phyloP scores from a whole-genome alignment of 2,329 filamentous ascomycete genomes.

The Monilinia fructigena region DNA sequence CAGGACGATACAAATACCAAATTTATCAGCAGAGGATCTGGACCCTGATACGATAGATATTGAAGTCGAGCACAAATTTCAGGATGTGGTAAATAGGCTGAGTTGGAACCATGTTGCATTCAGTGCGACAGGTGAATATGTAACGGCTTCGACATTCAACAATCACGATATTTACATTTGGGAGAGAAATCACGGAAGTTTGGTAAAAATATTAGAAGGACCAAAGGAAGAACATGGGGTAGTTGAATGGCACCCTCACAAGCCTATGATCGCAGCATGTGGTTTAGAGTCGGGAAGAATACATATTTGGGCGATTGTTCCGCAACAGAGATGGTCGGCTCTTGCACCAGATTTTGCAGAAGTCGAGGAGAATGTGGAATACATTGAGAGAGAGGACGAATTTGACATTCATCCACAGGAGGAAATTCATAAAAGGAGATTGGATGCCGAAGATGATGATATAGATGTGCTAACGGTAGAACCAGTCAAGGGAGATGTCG shows the following conservation, averaged over 20 bases:
- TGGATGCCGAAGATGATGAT: constrained; percentile 90
- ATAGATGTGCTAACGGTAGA: constrained; percentile 85
- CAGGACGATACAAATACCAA: constrained; percentile 84
- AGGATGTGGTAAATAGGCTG: constrained; percentile 91
- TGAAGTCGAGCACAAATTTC: constrained; percentile 95
- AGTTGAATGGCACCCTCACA: constrained; percentile 93
- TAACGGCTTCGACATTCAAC: constrained; percentile 94
- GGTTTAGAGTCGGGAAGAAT: constrained; percentile 90
- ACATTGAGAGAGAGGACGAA: constrained; percentile 92
- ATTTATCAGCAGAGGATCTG: constrained; percentile 65
- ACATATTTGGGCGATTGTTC: constrained; percentile 94
- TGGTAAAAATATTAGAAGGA: constrained; percentile 95
- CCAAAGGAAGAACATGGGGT: constrained; percentile 95
- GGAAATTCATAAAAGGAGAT: constrained; percentile 84
- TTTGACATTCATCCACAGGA: constrained; percentile 97
- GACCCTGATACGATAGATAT: constrained; percentile 84
- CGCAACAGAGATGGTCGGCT: constrained; percentile 95
- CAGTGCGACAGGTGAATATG: constrained; percentile 90
- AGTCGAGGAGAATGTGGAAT: constrained; percentile 97
- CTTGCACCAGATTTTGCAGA: constrained; percentile 95
- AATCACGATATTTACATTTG: constrained; percentile 99
- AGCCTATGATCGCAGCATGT: constrained; percentile 84
- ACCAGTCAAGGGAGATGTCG: constrained; percentile 58
- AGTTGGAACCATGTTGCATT: constrained; percentile 98
- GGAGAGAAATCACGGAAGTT: constrained; percentile 88